A percentile compares a stretch with the other conserved stretches of the same genome.
phyloP scores from a whole-genome alignment of 495 filamentous ascomycete species.

The Oidiodendron maius region DNA sequence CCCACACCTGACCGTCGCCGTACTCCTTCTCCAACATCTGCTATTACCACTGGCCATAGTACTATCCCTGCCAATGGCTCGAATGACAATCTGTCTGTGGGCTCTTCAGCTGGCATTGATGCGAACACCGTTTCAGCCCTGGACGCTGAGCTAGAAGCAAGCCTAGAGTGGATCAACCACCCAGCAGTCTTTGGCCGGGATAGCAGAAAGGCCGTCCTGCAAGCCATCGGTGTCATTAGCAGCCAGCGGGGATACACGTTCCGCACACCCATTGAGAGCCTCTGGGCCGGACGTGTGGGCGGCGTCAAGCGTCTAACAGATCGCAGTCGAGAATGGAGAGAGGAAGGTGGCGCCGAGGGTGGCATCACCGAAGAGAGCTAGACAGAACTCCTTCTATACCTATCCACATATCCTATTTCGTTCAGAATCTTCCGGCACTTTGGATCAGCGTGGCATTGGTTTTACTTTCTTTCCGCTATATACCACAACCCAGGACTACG shows the following conservation, averaged over 20 bases:
- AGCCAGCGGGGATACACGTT: conserved; percentile 93
- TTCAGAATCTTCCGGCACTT: background rate
- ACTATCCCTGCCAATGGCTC: conserved; percentile 18
- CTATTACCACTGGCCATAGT: conserved; percentile 29
- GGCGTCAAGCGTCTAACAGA: conserved; percentile 76
- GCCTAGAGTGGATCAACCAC: conserved; percentile 99
- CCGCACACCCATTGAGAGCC: conserved; percentile 75
- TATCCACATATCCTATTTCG: background rate
- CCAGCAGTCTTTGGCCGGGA: conserved; percentile 95
- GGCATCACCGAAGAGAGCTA: conserved; percentile 73
- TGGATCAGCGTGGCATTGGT: background rate
- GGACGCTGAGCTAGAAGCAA: conserved; percentile 82
- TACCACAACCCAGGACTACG: conserved; percentile 4
- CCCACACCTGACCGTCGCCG: conserved; percentile 32
- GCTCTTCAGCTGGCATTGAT: conserved; percentile 59
- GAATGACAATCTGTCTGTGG: conserved; percentile 35
- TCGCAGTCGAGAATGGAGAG: conserved; percentile 77
- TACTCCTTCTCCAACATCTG: conserved; percentile 38
- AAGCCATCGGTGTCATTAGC: conserved; percentile 93
- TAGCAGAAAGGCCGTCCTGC: conserved; percentile 89
- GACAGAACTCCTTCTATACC: conserved; percentile 3
- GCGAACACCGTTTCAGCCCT: conserved; percentile 72
- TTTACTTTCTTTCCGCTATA: background rate
- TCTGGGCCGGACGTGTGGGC: conserved; percentile 75
- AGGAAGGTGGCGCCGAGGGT: conserved; percentile 68